These are phyloP conservation scores for Grosmannia huntii DNA, from an alignment of 2,329 filamentous ascomycete species.

Conservation along the genomic window DNA sequence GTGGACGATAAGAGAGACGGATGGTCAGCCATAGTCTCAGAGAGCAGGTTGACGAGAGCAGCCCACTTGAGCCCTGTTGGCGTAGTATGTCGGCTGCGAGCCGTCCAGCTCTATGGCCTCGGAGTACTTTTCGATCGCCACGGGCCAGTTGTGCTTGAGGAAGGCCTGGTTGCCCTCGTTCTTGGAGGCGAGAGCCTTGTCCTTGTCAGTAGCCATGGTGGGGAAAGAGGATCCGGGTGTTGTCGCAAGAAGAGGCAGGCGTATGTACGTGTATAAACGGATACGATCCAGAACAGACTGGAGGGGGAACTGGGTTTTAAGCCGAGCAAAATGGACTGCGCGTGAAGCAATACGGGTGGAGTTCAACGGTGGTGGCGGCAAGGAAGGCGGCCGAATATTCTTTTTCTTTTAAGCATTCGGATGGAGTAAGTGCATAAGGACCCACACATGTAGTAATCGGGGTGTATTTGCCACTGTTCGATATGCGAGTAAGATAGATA, in stretches of 20 bases:
- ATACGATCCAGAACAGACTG: neutral
- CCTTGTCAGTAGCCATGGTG: conserved; percentile 25
- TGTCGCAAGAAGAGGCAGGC: neutral
- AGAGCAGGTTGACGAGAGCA: neutral
- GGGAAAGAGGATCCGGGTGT: neutral
- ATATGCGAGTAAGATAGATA: too few species aligned
- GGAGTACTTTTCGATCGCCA: conserved; percentile 71
- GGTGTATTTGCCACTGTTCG: neutral
- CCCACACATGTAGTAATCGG: neutral
- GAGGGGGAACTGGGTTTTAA: neutral
- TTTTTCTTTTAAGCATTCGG: neutral
- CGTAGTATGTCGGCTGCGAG: conserved; percentile 79
- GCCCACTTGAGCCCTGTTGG: conserved; percentile 81
- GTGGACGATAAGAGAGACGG: conserved; percentile 3
- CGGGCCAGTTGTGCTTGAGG: conserved; percentile 70
- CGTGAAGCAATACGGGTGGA: neutral
- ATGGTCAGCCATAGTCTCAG: conserved; percentile 24
- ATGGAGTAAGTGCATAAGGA: neutral
- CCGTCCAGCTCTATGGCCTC: conserved; percentile 78
- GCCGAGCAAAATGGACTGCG: neutral
- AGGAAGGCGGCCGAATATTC: conserved; percentile 11
- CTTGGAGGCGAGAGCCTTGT: conserved; percentile 74
- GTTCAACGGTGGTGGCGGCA: conserved; percentile 3
- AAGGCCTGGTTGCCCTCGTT: conserved; percentile 93
- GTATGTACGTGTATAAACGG: neutral